phyloP scores from a whole-genome alignment of 1,284 basidiomycete genomes.

The Cryptococcus hybrid region DNA sequence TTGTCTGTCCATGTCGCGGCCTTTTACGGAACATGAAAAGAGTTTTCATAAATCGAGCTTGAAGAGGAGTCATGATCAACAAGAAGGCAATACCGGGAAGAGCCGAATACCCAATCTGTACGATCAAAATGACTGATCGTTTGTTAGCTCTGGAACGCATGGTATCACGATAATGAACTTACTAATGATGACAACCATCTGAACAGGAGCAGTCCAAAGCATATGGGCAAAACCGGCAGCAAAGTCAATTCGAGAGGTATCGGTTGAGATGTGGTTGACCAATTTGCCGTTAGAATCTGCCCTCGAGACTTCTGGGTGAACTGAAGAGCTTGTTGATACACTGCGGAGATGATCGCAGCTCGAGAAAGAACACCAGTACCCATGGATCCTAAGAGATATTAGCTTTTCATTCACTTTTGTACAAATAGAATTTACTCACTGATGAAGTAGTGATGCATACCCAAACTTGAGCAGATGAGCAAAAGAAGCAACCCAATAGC shows the following conservation, averaged over 20 bases:
- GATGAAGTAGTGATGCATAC: conserved; percentile 68
- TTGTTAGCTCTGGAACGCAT: not conserved
- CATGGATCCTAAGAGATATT: conserved; percentile 53
- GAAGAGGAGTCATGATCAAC: conserved; percentile 51
- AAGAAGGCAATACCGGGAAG: conserved; percentile 51
- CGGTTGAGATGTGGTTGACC: conserved; percentile 88
- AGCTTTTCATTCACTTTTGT: no score
- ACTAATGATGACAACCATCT: conserved; percentile 33
- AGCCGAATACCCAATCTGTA: conserved; percentile 54
- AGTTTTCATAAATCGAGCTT: conserved; percentile 69
- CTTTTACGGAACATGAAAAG: conserved; percentile 70
- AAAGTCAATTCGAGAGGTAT: conserved; percentile 77
- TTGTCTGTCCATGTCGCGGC: conserved; percentile 81
- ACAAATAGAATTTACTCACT: conserved; percentile 20
- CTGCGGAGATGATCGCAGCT: conserved; percentile 78
- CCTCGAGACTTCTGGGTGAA: conserved; percentile 74
- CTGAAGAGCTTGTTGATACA: conserved; percentile 70
- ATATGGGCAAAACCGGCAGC: conserved; percentile 73
- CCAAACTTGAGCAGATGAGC: conserved; percentile 66
- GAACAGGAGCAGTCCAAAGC: conserved; percentile 66
- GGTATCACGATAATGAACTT: not conserved
- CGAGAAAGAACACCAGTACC: conserved; percentile 77
- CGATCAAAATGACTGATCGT: conserved; percentile 48
- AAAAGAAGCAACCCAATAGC: conserved; percentile 68
- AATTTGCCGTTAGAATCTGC: conserved; percentile 68